Evolutionary conservation across 768 basidiomycete genomes (phyloP).

Genomic region (Collybia nuda): DNA sequence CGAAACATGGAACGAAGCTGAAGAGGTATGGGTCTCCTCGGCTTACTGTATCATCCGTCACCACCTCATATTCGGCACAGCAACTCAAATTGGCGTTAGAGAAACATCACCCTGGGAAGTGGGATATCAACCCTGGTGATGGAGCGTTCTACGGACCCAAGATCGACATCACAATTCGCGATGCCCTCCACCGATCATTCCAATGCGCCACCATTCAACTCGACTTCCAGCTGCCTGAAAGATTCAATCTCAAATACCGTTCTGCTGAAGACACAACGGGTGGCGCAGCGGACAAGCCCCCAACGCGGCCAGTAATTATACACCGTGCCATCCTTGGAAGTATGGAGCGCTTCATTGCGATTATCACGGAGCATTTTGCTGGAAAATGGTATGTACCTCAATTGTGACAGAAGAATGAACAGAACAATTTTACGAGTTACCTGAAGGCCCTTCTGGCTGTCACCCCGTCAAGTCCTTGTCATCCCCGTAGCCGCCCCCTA

Average conservation of each 20-base stretch:
- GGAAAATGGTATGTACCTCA: constrained; percentile 84
- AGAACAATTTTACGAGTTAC: background rate
- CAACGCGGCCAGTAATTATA: constrained; percentile 91
- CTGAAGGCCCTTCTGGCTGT: constrained; percentile 94
- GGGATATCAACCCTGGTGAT: constrained; percentile 93
- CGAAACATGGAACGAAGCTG: constrained; percentile 89
- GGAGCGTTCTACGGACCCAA: constrained; percentile 99
- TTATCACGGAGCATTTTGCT: constrained; percentile 95
- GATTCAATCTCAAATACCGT: constrained; percentile 93
- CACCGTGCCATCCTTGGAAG: constrained; percentile 95
- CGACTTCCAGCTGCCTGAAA: constrained; percentile 97
- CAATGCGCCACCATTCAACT: constrained; percentile 99
- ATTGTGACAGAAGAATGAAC: too few relatives aligned
- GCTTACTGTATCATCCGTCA: constrained; percentile 6
- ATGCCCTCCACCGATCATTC: constrained; percentile 90
- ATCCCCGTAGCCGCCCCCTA: constrained; percentile 91
- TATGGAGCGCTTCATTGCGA: constrained; percentile 94
- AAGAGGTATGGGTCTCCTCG: constrained; percentile 51
- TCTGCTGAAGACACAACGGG: constrained; percentile 68
- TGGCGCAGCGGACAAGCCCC: constrained; percentile 40
- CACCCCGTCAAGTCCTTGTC: constrained; percentile 92
- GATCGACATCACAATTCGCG: constrained; percentile 95
- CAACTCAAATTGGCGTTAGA: constrained; percentile 86
- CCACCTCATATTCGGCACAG: constrained; percentile 32
- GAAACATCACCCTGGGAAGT: constrained; percentile 81